A percentile compares a stretch with the other conserved stretches of the same genome.
phyloP scores from a whole-genome alignment of 2,329 filamentous ascomycete genomes.

The Botrytis byssoidea region DNA sequence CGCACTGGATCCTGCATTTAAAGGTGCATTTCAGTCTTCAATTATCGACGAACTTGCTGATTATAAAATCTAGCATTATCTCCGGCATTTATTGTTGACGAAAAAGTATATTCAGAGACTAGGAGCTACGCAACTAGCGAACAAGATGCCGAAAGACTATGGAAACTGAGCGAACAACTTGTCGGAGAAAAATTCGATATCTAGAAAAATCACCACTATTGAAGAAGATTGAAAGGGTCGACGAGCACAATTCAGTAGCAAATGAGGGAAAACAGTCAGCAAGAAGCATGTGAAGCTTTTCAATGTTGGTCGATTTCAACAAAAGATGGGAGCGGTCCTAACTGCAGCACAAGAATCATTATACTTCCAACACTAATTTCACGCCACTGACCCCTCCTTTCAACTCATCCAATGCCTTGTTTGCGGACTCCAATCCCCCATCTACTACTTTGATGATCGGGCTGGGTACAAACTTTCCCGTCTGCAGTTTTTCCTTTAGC shows the following conservation, averaged over 20 bases:
- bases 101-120: not conserved
- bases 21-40: not conserved
- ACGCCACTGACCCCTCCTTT: constrained; percentile 45
- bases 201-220: not conserved
- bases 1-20: not conserved
- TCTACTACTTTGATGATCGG: constrained; percentile 43
- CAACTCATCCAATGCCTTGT: constrained; percentile 44
- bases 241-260: not conserved
- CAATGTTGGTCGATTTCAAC: not conserved
- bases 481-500: constrained; percentile 32
- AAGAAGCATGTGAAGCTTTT: not conserved
- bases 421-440: constrained; percentile 38
- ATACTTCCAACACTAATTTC: constrained; percentile 39
- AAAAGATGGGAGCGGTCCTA: not conserved
- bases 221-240: not conserved
- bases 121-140: not conserved
- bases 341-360: constrained; percentile 1
- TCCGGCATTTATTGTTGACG: not conserved
- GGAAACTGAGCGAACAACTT: constrained; percentile 1
- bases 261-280: not conserved
- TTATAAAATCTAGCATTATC: not conserved
- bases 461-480: constrained; percentile 36
- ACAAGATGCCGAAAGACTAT: not conserved
- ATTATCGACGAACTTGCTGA: not conserved
- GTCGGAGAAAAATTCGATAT: not conserved